These are phyloP conservation scores for Melampsora larici-populina DNA, from an alignment of 1,284 basidiomycete genomes.

Conservation along the genomic window DNA sequence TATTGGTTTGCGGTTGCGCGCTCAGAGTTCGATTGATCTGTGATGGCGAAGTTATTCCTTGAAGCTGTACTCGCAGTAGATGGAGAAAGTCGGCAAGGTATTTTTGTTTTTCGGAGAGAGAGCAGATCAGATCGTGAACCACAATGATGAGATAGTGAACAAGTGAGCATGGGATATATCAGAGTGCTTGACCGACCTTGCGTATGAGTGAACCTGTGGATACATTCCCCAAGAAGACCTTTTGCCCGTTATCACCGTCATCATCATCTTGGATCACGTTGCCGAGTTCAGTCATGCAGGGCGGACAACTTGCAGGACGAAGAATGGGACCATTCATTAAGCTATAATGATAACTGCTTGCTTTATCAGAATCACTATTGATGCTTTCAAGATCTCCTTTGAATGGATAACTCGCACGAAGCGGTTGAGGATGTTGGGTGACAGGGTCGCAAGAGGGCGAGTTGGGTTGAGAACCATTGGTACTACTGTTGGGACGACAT, in stretches of 20 bases:
- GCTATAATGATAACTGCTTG: background rate
- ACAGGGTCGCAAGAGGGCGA: conserved; percentile 11
- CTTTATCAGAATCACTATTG: background rate
- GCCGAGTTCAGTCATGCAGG: conserved; percentile 16
- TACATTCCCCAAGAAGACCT: conserved; percentile 34
- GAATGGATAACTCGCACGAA: background rate
- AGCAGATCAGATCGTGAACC: background rate
- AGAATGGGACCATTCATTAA: background rate
- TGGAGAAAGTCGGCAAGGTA: background rate
- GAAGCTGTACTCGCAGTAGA: background rate
- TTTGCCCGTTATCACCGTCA: conserved; percentile 36
- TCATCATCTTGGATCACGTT: conserved; percentile 41
- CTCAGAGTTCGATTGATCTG: conserved; percentile 8
- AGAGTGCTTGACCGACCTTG: conserved; percentile 5
- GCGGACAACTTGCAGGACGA: conserved; percentile 35
- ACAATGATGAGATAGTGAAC: background rate
- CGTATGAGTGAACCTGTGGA: conserved; percentile 24
- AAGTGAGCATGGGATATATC: background rate
- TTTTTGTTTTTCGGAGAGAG: background rate
- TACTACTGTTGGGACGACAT: background rate
- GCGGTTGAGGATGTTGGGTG: conserved; percentile 1
- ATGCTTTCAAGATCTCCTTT: background rate
- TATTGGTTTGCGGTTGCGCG: background rate
- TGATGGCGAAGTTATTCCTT: conserved; percentile 32
- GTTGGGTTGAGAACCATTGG: conserved; percentile 14